A percentile compares a stretch with the other conserved stretches of the same genome.
Conservation (phyloP, 495 filamentous ascomycete species). For the Lophiostoma macrostomum region DNA sequence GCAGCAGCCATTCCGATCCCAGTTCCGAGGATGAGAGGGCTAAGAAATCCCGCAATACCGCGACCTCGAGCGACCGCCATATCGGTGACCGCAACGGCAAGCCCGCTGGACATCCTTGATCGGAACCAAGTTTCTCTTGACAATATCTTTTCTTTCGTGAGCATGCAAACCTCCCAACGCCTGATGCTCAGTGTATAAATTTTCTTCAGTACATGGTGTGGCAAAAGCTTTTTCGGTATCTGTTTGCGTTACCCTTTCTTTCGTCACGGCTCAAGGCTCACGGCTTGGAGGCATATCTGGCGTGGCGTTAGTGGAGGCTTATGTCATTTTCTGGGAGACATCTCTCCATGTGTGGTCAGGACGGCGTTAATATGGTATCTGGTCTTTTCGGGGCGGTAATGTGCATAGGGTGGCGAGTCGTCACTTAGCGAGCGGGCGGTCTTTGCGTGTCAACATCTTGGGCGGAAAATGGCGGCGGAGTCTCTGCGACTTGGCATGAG, state of each 20-base stretch:
- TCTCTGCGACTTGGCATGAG: too few relatives aligned
- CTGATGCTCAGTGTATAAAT: neutral
- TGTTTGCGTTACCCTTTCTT: neutral
- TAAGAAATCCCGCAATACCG: conserved; percentile 5
- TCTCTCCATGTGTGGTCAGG: neutral
- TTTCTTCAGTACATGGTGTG: neutral
- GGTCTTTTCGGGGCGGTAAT: neutral
- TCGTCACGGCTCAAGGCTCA: neutral
- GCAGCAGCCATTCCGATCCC: conserved; percentile 25
- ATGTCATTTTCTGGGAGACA: neutral
- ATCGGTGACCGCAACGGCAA: conserved; percentile 1
- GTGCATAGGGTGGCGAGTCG: too few relatives aligned
- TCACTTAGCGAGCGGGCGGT: neutral
- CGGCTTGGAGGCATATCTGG: conserved; percentile 22
- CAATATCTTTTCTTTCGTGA: neutral
- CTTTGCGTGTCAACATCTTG: too few relatives aligned
- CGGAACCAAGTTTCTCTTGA: neutral
- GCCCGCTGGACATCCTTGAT: conserved; percentile 12
- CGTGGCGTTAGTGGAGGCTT: conserved; percentile 1
- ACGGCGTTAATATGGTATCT: neutral
- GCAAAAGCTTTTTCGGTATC: conserved; percentile 4
- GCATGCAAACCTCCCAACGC: neutral
- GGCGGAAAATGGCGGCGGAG: too few relatives aligned
- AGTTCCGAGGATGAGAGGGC: conserved; percentile 39
- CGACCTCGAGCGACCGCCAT: neutral